These are phyloP conservation scores for Talaromyces stipitatus DNA, from an alignment of 495 filamentous ascomycete species.

Conservation along the genomic window DNA sequence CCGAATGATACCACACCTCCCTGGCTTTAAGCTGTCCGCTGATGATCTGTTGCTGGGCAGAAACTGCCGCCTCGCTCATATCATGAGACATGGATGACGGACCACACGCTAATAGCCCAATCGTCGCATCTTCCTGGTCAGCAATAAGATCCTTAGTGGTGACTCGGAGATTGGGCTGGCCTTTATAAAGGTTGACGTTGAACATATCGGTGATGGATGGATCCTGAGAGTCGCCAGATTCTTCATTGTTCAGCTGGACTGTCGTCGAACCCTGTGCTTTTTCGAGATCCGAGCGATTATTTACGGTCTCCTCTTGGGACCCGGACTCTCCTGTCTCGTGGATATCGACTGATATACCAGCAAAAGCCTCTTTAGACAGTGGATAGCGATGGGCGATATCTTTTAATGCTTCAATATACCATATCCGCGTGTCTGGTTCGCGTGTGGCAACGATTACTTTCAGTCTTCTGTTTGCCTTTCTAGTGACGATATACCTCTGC, in stretches of 20 bases:
- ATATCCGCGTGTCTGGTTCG: slow-evolving; percentile 15
- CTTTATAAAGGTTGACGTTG: slow-evolving; percentile 1
- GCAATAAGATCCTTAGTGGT: slow-evolving; percentile 20
- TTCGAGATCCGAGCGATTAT: background rate
- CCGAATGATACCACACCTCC: slow-evolving; percentile 46
- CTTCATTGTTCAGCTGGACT: background rate
- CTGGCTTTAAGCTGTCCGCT: slow-evolving; percentile 21
- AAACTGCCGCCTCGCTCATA: slow-evolving; percentile 40
- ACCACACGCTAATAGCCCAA: slow-evolving; percentile 44
- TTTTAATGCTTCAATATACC: slow-evolving; percentile 17
- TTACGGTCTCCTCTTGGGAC: background rate
- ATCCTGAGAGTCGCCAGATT: background rate
- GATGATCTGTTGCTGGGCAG: slow-evolving; percentile 33
- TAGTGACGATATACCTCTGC: background rate
- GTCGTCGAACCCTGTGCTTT: background rate
- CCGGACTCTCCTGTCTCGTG: background rate
- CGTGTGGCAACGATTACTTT: slow-evolving; percentile 20
- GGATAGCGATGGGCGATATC: slow-evolving; percentile 9
- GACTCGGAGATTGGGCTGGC: slow-evolving; percentile 30
- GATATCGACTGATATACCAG: slow-evolving; percentile 11
- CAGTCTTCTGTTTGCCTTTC: slow-evolving; percentile 2
- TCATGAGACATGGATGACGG: slow-evolving; percentile 42
- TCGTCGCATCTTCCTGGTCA: slow-evolving; percentile 14
- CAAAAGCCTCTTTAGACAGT: background rate
- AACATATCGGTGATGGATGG: background rate